Base-by-base conservation (phyloP, 1,284 basidiomycete genomes). In the Psilocybe mexicana region DNA sequence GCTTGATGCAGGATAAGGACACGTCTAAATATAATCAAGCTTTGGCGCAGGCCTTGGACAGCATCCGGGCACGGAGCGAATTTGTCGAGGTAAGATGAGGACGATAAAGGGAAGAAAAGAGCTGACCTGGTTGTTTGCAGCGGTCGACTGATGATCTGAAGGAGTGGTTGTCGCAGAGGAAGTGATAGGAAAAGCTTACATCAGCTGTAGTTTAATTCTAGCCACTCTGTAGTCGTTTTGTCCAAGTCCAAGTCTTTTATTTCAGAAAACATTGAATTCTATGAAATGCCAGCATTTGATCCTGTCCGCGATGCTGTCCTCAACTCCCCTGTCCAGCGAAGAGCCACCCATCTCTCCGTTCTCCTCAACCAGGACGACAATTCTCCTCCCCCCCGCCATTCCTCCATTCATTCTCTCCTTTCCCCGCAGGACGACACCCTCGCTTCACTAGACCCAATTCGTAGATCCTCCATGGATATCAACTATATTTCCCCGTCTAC, bases 221-320 rank as follows among this genome's bases (percentile, higher is more conserved):
- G 30, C 4, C 18, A 18, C 18, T 18, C 14, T 48, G 46, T 48
- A 35, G 46, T 48, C 4, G 46, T 35, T 26, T 12, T 33, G 30
- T 33, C 8, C 30, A 33, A 33, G 30, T 33, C 30, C 24, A 3
- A 52, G 55, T 61, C 55, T 30, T 55, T 50, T 61, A 57, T 62
- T 50, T 54, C 55, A 61, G 50, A 48, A 30, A 55, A 51, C 4
- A 6, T 55, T 58, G 43, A 54, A 55, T 50, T 46, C 51, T 58
- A 51, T 55, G 45, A 55, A 61, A 57, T 90, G 88, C 87, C 88
- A 67, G 85, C 85, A 60, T 92, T 90, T 79, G 89, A 92, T 80
- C 90, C 90, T 68, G 89, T 91, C 60, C 83, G 88, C 69, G 88
- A 91, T 80, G 88, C 88, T 62, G 87, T 88, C 68, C 80, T 86